Percentiles rank a stretch among this genome's conserved stretches.
These are phyloP conservation scores for Phyllosticta citribraziliensis DNA, from an alignment of 2,329 filamentous ascomycete species.

Conservation along the genomic window DNA sequence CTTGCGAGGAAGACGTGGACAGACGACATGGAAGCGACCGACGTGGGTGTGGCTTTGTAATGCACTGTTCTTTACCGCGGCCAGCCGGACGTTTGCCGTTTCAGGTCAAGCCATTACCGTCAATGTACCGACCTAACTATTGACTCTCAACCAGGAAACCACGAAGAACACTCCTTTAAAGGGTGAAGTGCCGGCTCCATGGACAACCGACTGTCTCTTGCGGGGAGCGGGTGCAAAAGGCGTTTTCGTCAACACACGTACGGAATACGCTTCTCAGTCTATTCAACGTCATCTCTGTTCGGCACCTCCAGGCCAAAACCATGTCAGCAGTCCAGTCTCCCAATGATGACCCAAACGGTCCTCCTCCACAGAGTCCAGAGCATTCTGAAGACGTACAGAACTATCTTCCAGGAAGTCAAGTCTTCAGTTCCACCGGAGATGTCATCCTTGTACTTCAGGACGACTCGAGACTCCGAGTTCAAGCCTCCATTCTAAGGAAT, in stretches of 20 bases:
- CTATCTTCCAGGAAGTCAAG: too few relatives aligned
- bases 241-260: not conserved
- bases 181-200: not conserved
- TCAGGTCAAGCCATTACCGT: not conserved
- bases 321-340: not conserved
- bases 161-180: not conserved
- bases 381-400: too few relatives aligned
- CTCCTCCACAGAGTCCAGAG: too few relatives aligned
- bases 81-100: not conserved
- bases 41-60: not conserved
- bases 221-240: not conserved
- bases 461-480: slow-evolving; percentile 6
- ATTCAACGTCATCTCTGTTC: not conserved
- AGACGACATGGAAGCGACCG: not conserved
- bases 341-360: too few relatives aligned
- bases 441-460: slow-evolving; percentile 7
- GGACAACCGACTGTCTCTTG: too few relatives aligned
- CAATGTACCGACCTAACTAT: not conserved
- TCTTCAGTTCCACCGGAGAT: slow-evolving; percentile 5
- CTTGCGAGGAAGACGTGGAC: too few relatives aligned
- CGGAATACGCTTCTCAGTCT: too few relatives aligned
- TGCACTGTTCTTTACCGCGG: not conserved
- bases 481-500: slow-evolving; percentile 3
- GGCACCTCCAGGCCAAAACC: not conserved
- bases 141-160: not conserved